Base-by-base conservation (phyloP, 345 rosid species). In the Physaria fendleri region DNA sequence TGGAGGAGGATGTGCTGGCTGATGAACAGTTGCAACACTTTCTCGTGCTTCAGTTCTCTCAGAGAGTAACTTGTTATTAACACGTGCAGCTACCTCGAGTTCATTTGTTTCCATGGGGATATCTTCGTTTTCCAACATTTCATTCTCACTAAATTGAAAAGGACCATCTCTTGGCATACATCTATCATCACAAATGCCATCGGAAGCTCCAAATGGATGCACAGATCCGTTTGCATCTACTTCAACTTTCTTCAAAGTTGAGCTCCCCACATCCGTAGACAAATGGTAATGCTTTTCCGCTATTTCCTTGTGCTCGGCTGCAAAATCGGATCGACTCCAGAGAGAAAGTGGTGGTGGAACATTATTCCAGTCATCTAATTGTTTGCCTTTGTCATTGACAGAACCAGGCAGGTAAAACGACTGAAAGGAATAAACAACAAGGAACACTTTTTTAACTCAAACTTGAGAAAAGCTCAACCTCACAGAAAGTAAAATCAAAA, bases 381-480 rank as follows among this genome's bases (percentile, higher is more conserved):
- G 87, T 56, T 81, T 84, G 74, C 86, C 89, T 58, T 76, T 75
- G 20, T 47, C 76, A 77, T 77, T 81, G 57, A 84, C 64, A 41
- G 95, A 86, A 15, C 97, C 99, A 34, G 99, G 97, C 64, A 89
- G 79, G 77, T 89, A 92, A 72, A 86, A 89, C 23, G 99, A 86
- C 98, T 92, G 89, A 35, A 68, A 68, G 28, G 49, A 38, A 23
- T 76, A 81, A 38, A 66, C 33, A 64, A 49, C 21, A 64, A 44
- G 34, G 8, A 58, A 25, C n/a, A 18, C 9, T 20, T 32, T n/a
- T n/a, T n/a, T 39, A 37, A 55, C 20, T 5, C 14, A 45, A 61
- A 54, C 28, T 53, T 40, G 45, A 29, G 27, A 25, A 51, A 60
- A 28, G 41, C 57, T 35, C 51, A 28, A 18, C 20, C 23, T 34